Evolutionary conservation across 2,329 filamentous ascomycete species (phyloP).

Genomic region (Chaetoscypha palmicola): DNA sequence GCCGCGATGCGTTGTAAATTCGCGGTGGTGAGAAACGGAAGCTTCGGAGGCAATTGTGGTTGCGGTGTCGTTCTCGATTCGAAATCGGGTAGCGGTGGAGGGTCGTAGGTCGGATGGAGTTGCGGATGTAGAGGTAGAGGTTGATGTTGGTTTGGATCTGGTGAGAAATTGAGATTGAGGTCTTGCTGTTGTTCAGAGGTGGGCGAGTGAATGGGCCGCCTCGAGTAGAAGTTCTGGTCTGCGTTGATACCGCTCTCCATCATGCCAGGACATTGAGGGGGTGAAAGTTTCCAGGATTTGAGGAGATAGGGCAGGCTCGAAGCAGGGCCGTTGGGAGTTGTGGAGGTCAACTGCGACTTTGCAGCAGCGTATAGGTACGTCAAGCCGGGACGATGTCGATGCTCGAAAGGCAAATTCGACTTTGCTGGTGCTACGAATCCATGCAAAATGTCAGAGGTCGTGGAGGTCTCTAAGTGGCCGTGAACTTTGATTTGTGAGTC

Average conservation of each 20-base stretch:
- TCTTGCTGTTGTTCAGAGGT: background rate
- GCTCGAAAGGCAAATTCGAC: background rate
- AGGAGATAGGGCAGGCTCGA: no score
- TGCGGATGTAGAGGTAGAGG: conserved; percentile 18
- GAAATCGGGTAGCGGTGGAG: conserved; percentile 21
- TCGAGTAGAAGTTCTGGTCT: conserved; percentile 31
- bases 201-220: conserved; percentile 9
- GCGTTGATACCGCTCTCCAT: conserved; percentile 28
- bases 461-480: conserved; percentile 21
- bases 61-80: conserved; percentile 13
- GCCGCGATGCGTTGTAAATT: conserved; percentile 22
- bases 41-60: conserved; percentile 23
- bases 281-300: no score
- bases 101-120: conserved; percentile 17
- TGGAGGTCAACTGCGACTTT: no score
- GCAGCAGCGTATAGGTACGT: no score
- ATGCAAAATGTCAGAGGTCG: conserved; percentile 23
- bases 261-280: conserved; percentile 25
- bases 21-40: conserved; percentile 24
- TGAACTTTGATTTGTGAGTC: conserved; percentile 15
- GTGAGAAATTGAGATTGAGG: background rate
- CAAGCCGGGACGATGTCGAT: no score
- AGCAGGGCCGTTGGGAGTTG: no score
- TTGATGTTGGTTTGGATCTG: background rate
- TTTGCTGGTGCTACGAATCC: conserved; percentile 12